These are phyloP conservation scores for Phytophthora colocasiae DNA, from an alignment of 352 stramenopile species.

Conservation along the genomic window DNA sequence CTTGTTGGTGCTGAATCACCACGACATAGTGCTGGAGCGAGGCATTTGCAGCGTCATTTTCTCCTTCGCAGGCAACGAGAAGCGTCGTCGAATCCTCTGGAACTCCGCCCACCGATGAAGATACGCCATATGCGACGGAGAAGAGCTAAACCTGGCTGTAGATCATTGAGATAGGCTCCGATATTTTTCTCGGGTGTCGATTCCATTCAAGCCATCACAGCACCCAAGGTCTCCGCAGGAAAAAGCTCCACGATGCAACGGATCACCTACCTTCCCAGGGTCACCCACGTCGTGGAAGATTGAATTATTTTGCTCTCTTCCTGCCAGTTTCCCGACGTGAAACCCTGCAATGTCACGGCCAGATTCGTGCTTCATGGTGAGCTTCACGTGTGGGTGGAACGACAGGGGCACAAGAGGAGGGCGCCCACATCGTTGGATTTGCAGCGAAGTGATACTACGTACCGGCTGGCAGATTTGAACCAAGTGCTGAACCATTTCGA, in stretches of 20 bases:
- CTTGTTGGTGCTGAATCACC: conserved; percentile 26
- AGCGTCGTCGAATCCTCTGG: conserved; percentile 35
- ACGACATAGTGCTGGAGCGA: conserved; percentile 34
- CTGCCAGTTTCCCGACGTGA: neutral
- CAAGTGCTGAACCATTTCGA: conserved; percentile 36
- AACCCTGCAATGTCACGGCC: neutral
- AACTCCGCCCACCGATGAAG: conserved; percentile 16
- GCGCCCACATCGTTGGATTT: conserved; percentile 24
- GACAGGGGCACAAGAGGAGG: conserved; percentile 15
- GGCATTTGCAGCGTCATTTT: conserved; percentile 38
- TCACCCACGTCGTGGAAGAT: neutral
- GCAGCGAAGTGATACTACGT: conserved; percentile 17
- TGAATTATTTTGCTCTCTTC: conserved; percentile 1
- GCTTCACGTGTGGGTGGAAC: conserved; percentile 9
- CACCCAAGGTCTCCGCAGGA: neutral
- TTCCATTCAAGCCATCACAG: neutral
- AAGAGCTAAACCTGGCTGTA: conserved; percentile 1
- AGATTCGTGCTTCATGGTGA: conserved; percentile 14
- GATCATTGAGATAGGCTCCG: conserved; percentile 5
- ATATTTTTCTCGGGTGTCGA: neutral
- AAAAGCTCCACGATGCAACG: neutral
- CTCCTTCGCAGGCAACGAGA: conserved; percentile 33
- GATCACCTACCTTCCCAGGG: neutral
- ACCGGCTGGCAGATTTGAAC: conserved; percentile 31
- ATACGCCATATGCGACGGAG: conserved; percentile 1